Percentiles rank a stretch among this genome's conserved stretches.
These are phyloP conservation scores for Phytomonas sp. DNA, from an alignment of 208 protist species.

Conservation along the genomic window DNA sequence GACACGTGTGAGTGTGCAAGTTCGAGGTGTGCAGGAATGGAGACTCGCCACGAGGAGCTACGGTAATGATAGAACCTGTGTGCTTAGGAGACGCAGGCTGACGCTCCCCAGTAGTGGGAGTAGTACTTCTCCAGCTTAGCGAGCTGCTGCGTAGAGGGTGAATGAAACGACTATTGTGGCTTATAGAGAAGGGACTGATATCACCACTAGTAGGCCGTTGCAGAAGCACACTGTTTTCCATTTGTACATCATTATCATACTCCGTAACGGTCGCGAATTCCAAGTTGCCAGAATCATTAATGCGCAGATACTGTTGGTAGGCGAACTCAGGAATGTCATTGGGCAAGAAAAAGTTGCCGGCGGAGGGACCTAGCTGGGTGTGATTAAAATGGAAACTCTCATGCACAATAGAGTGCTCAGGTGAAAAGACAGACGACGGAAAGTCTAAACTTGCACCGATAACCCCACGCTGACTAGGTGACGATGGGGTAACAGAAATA, in stretches of 20 bases:
- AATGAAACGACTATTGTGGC: background rate
- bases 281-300: conserved; percentile 76
- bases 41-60: background rate
- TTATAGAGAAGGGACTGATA: background rate
- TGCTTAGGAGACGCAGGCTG: background rate
- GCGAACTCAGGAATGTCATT: conserved; percentile 14
- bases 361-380: conserved; percentile 43
- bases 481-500: conserved; percentile 23
- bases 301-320: conserved; percentile 66
- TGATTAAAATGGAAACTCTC: conserved; percentile 75
- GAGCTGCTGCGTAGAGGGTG: background rate
- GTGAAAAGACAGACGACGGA: conserved; percentile 23
- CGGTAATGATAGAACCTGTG: background rate
- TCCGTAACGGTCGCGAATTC: conserved; percentile 57
- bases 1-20: background rate
- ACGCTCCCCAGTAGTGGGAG: background rate
- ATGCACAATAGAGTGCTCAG: conserved; percentile 61
- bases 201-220: conserved; percentile 4
- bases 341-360: conserved; percentile 73
- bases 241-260: conserved; percentile 36
- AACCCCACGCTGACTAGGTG: conserved; percentile 22
- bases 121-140: background rate
- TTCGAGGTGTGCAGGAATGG: background rate
- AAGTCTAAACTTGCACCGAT: conserved; percentile 28
- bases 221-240: conserved; percentile 29